These are phyloP conservation scores for Cryphonectria parasitica DNA, from an alignment of 2,329 filamentous ascomycete genomes.

Conservation along the genomic window DNA sequence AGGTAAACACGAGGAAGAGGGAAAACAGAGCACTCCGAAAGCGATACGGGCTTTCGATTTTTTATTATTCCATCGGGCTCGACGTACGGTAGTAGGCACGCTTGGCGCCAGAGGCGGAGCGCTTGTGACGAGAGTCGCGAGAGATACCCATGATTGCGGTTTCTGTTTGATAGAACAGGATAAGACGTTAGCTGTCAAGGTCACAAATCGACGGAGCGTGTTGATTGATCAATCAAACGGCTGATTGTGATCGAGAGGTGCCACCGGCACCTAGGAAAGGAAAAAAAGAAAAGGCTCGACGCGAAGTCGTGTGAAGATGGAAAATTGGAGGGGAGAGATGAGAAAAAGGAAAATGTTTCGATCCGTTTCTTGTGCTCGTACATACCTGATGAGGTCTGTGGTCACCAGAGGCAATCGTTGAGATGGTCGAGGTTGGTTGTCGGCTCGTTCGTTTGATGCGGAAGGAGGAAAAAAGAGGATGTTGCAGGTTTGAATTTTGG, in stretches of 20 bases:
- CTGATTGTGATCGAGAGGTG: neutral
- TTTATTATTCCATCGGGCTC: slow-evolving; percentile 51
- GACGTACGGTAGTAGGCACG: slow-evolving; percentile 85
- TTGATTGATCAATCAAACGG: neutral
- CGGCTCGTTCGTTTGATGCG: slow-evolving; percentile 27
- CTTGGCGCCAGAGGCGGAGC: slow-evolving; percentile 98
- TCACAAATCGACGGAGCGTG: neutral
- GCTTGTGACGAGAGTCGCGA: slow-evolving; percentile 99
- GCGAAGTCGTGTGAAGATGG: neutral
- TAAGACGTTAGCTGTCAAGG: slow-evolving; percentile 33
- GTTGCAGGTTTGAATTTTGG: slow-evolving; percentile 20
- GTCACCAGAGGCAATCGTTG: slow-evolving; percentile 31
- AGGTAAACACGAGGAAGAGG: neutral
- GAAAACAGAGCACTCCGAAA: slow-evolving; percentile 32
- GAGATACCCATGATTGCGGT: slow-evolving; percentile 98
- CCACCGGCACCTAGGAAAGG: neutral
- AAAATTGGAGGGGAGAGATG: neutral
- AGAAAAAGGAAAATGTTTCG: too few species aligned
- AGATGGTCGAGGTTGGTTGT: slow-evolving; percentile 27
- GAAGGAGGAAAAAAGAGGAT: slow-evolving; percentile 16
- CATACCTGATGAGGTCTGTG: slow-evolving; percentile 31
- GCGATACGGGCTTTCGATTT: slow-evolving; percentile 70
- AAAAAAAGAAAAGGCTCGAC: neutral
- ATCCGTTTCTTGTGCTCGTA: neutral
- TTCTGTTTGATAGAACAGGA: slow-evolving; percentile 50